Conservation (phyloP, 768 basidiomycete genomes). For the Podaxis sp. region DNA sequence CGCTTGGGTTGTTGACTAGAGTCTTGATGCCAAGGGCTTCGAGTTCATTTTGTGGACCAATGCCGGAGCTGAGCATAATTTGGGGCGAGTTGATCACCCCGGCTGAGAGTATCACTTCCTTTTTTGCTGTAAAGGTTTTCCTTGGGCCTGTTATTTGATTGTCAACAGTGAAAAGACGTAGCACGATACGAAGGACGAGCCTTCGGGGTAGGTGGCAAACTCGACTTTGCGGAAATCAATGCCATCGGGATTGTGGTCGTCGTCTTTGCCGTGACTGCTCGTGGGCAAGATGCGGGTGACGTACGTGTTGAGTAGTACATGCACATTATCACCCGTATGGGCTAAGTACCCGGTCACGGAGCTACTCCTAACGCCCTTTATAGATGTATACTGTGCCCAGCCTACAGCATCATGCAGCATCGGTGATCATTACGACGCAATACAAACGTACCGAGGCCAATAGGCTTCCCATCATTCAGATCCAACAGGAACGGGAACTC, state of each 20-base stretch:
- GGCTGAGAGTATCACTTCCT: constrained; percentile 1
- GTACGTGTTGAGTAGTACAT: constrained; percentile 17
- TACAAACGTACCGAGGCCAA: constrained; percentile 4
- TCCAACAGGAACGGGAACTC: constrained; percentile 14
- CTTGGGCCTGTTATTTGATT: no score
- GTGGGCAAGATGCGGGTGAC: constrained; percentile 13
- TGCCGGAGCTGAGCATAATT: constrained; percentile 8
- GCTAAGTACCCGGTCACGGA: constrained; percentile 28
- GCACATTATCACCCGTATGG: constrained; percentile 10
- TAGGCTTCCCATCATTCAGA: constrained; percentile 6
- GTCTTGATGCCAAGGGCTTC: not conserved
- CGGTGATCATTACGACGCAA: not conserved
- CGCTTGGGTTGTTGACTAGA: constrained; percentile 6
- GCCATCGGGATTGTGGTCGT: not conserved
- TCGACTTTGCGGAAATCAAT: constrained; percentile 26
- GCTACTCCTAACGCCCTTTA: constrained; percentile 19
- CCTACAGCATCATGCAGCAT: not conserved
- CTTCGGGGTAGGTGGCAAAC: constrained; percentile 14
- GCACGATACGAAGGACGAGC: no score
- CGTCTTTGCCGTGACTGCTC: not conserved
- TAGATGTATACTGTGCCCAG: not conserved
- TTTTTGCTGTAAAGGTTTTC: constrained; percentile 1
- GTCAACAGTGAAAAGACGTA: no score
- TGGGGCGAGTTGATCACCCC: constrained; percentile 1
- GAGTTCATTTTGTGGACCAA: constrained; percentile 2